These are phyloP conservation scores for Crithidia sp. DNA, from an alignment of 208 protist genomes.

Conservation along the genomic window DNA sequence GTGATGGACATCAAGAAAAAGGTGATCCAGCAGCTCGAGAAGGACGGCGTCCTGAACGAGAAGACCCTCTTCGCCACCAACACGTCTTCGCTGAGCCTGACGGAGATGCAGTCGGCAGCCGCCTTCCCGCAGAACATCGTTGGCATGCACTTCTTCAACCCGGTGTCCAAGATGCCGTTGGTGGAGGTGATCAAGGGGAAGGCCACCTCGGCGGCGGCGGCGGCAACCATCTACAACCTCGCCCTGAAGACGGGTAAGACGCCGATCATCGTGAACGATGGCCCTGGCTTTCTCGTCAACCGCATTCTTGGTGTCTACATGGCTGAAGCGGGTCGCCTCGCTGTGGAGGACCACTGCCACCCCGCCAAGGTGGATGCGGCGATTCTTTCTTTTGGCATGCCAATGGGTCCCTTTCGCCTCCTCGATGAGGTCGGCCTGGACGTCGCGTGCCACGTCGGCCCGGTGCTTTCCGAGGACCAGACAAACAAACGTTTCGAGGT, in stretches of 20 bases:
- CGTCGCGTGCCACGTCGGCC: slow-evolving; percentile 82
- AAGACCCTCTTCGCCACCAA: slow-evolving; percentile 92
- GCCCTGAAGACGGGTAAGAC: slow-evolving; percentile 90
- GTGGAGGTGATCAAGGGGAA: slow-evolving; percentile 93
- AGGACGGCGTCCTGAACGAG: slow-evolving; percentile 50
- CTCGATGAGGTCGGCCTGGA: slow-evolving; percentile 94
- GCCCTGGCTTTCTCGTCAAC: slow-evolving; percentile 87
- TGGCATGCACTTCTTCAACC: slow-evolving; percentile 96
- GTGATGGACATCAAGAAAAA: slow-evolving; percentile 93
- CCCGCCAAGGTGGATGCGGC: slow-evolving; percentile 71
- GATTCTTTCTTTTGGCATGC: slow-evolving; percentile 90
- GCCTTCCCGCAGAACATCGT: slow-evolving; percentile 84
- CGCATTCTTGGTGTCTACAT: slow-evolving; percentile 89
- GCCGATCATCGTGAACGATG: slow-evolving; percentile 91
- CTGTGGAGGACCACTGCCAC: slow-evolving; percentile 63
- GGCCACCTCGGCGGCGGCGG: slow-evolving; percentile 75
- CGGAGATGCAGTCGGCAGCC: slow-evolving; percentile 80
- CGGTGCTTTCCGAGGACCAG: slow-evolving; percentile 66
- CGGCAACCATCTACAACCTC: slow-evolving; percentile 75
- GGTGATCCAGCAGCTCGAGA: slow-evolving; percentile 85
- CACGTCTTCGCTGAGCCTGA: slow-evolving; percentile 93
- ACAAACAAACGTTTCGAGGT: slow-evolving; percentile 73
- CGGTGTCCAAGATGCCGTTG: slow-evolving; percentile 93
- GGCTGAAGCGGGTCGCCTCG: slow-evolving; percentile 75
- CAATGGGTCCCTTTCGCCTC: slow-evolving; percentile 92